Percentiles rank a stretch among this genome's conserved stretches.
Evolutionary conservation across 2,329 filamentous ascomycete species (phyloP).

Genomic region (Penicillium sp.): DNA sequence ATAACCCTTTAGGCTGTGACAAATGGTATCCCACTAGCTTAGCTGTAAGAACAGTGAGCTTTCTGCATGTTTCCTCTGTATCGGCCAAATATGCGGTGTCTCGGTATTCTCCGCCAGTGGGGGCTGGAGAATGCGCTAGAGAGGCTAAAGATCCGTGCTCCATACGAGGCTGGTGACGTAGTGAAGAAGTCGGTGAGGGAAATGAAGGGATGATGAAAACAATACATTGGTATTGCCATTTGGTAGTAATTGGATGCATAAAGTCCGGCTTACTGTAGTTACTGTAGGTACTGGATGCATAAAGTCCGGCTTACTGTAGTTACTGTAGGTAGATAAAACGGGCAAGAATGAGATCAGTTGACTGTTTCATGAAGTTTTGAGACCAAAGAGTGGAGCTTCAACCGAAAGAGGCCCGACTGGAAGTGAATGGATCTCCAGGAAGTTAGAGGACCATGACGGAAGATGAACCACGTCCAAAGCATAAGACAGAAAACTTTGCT

Average conservation of each 20-base stretch:
- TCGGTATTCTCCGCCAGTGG: conserved; percentile 49
- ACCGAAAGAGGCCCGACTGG: not conserved
- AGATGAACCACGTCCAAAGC: not conserved
- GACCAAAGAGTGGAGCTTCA: not conserved
- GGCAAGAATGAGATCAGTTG: no score
- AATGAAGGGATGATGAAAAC: conserved; percentile 26
- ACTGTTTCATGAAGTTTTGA: not conserved
- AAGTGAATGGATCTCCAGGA: not conserved
- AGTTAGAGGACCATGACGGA: not conserved
- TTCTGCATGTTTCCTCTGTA: conserved; percentile 27
- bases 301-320: not conserved
- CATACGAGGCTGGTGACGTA: conserved; percentile 47
- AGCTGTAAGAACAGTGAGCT: no score
- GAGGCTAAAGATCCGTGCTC: conserved; percentile 51
- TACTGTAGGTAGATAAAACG: no score
- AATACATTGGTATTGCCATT: not conserved
- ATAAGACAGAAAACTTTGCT: not conserved
- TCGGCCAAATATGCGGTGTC: conserved; percentile 60
- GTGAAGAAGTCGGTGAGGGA: conserved; percentile 38
- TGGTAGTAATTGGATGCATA: no score
- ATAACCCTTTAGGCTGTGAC: not conserved
- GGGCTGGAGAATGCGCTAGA: conserved; percentile 54
- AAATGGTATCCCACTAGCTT: not conserved
- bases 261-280: no score
- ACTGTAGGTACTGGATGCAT: no score